Conservation (phyloP, 108 stramenopile species). For the Skeletonema marinoi region DNA sequence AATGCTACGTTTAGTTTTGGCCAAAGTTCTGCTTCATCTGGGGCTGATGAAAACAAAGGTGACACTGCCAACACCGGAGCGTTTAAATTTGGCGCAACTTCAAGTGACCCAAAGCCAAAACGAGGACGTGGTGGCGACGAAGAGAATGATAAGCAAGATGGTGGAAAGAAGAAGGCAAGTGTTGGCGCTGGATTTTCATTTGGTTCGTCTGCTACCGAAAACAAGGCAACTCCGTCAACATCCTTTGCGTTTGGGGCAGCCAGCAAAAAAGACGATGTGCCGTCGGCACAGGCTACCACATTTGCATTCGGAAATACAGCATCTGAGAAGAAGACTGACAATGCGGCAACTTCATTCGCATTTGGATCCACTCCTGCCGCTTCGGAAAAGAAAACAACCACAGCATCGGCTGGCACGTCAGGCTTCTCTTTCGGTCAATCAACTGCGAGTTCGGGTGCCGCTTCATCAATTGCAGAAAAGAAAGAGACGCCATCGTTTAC, state of each 20-base stretch:
- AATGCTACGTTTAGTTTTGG: not conserved
- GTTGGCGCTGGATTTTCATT: slow-evolving; percentile 34
- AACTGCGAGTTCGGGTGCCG: not conserved
- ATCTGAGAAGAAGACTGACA: not conserved
- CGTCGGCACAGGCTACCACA: not conserved
- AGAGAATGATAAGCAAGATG: not conserved
- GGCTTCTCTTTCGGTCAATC: not conserved
- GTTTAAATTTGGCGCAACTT: not conserved
- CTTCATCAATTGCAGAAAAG: not conserved
- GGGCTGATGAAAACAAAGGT: not conserved
- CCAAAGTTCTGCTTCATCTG: not conserved
- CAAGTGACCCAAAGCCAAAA: not conserved
- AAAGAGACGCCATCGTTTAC: not conserved
- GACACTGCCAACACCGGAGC: not conserved
- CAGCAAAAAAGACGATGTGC: not conserved
- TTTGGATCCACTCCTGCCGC: not conserved
- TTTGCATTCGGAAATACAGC: not conserved
- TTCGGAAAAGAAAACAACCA: not conserved
- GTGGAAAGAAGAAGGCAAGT: slow-evolving; percentile 3
- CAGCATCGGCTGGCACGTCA: not conserved
- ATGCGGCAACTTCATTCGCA: not conserved
- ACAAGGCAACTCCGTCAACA: not conserved
- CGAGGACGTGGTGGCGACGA: not conserved
- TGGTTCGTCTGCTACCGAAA: slow-evolving; percentile 8
- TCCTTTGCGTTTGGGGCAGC: slow-evolving; percentile 7